These are phyloP conservation scores for Syncephalastrum sp. DNA, from an alignment of 371 early-diverging fungal genomes.

Conservation along the genomic window DNA sequence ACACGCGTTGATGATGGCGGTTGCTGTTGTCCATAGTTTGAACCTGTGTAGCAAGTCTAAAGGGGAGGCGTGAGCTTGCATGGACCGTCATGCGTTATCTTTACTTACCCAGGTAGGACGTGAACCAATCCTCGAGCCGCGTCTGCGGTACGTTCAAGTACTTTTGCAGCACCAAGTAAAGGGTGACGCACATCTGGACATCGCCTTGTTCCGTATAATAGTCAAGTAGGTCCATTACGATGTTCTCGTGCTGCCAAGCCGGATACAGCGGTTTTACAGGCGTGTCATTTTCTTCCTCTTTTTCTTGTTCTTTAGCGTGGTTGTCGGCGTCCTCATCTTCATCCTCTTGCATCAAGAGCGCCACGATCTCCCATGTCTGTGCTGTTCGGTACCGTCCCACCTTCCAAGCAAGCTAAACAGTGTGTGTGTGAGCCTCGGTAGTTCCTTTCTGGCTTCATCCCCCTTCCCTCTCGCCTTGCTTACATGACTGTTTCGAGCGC, in stretches of 20 bases:
- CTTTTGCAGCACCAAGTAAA: constrained; percentile 61
- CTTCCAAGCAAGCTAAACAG: constrained; percentile 56
- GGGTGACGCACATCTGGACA: constrained; percentile 83
- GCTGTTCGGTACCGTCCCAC: constrained; percentile 66
- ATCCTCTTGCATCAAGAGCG: constrained; percentile 52
- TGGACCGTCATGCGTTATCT: not conserved
- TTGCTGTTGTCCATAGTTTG: constrained; percentile 70
- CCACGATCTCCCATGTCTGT: constrained; percentile 81
- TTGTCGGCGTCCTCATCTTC: constrained; percentile 16
- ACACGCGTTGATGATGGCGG: constrained; percentile 62
- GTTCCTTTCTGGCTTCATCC: not conserved
- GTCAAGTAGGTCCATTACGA: constrained; percentile 59
- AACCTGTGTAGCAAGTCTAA: constrained; percentile 76
- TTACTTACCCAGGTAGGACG: constrained; percentile 65
- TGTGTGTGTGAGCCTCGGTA: no score
- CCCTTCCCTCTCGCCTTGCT: not conserved
- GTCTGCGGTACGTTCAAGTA: constrained; percentile 45
- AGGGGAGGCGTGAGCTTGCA: not conserved
- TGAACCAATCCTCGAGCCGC: constrained; percentile 69
- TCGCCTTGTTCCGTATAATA: constrained; percentile 83
- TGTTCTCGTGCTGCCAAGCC: constrained; percentile 57
- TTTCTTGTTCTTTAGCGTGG: constrained; percentile 5
- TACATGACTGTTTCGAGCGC: constrained; percentile 72
- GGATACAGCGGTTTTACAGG: constrained; percentile 26
- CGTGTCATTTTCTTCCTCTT: constrained; percentile 14